These are phyloP conservation scores for Coccinonectria pachysandricola DNA, from an alignment of 2,329 filamentous ascomycete species.

Conservation along the genomic window DNA sequence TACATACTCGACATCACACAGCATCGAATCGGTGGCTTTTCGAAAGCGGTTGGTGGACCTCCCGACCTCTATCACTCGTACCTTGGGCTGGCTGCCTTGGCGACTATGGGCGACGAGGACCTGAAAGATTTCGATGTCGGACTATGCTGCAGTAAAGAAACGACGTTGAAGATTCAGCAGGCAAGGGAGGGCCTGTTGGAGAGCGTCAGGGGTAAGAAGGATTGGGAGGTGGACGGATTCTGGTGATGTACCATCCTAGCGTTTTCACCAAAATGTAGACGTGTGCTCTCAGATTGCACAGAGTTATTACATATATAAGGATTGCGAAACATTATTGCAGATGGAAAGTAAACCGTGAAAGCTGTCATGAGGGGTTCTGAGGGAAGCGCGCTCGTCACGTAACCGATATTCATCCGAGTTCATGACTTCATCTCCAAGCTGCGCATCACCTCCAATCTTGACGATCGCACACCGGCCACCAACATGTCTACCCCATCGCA, in stretches of 20 bases:
- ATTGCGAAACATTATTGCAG: no score
- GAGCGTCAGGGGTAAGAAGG: constrained; percentile 3
- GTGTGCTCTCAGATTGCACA: no score
- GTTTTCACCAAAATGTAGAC: no score
- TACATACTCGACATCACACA: constrained; percentile 83
- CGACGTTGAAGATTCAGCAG: constrained; percentile 37
- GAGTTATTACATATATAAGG: no score
- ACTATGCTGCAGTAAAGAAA: constrained; percentile 61
- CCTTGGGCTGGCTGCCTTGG: constrained; percentile 71
- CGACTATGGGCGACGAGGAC: constrained; percentile 58
- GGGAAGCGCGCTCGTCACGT: no score
- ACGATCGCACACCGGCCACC: constrained; percentile 1
- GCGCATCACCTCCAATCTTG: no score
- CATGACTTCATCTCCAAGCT: constrained; percentile 11
- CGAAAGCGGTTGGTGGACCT: constrained; percentile 56
- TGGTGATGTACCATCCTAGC: no score
- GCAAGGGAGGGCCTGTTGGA: constrained; percentile 32
- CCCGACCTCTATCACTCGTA: constrained; percentile 85
- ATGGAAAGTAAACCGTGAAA: no score
- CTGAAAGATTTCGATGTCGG: constrained; percentile 63
- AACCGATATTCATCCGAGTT: constrained; percentile 9
- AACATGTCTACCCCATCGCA: constrained; percentile 13
- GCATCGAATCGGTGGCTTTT: constrained; percentile 74
- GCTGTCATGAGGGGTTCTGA: no score
- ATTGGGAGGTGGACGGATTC: constrained; percentile 13